A percentile compares a stretch with the other conserved stretches of the same genome.
Conservation (phyloP, 2,329 filamentous ascomycete genomes). For the Fusarium avenaceum region DNA sequence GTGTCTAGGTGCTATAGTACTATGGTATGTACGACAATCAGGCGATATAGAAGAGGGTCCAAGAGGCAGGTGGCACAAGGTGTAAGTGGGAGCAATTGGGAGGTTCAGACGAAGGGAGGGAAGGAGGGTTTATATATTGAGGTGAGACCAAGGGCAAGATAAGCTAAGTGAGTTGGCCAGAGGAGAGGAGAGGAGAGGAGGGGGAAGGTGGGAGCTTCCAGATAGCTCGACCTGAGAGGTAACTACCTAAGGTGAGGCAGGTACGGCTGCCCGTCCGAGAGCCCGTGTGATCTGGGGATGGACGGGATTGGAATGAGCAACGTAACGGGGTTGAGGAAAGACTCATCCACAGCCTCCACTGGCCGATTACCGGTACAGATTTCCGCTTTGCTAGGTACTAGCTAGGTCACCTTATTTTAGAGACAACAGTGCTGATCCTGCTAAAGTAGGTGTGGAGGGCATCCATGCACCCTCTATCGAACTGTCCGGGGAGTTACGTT, state of each 20-base stretch:
- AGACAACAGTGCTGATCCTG: constrained; percentile 30
- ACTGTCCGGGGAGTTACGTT: constrained; percentile 1
- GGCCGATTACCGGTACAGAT: constrained; percentile 10
- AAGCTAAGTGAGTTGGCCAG: constrained; percentile 9
- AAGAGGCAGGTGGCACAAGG: constrained; percentile 2
- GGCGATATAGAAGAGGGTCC: constrained; percentile 25
- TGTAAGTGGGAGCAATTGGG: constrained; percentile 26
- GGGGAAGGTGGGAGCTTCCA: constrained; percentile 30
- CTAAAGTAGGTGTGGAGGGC: constrained; percentile 24
- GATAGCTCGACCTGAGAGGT: constrained; percentile 10
- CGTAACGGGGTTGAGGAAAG: constrained; percentile 27
- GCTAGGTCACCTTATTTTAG: constrained; percentile 25
- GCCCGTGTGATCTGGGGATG: constrained; percentile 36
- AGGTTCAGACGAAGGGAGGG: constrained; percentile 28
- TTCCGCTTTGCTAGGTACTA: constrained; percentile 17
- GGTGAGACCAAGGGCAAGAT: constrained; percentile 23
- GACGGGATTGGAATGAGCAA: constrained; percentile 26
- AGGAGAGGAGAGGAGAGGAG: constrained; percentile 28
- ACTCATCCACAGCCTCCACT: constrained; percentile 21
- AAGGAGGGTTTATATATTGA: constrained; percentile 38
- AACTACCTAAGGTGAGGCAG: constrained; percentile 21
- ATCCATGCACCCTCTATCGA: constrained; percentile 10
- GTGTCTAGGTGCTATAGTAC: neutral
- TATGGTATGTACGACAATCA: constrained; percentile 18
- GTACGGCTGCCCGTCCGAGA: constrained; percentile 26